Conservation (phyloP, 768 basidiomycete species). For the Lactifluus rugatus region DNA sequence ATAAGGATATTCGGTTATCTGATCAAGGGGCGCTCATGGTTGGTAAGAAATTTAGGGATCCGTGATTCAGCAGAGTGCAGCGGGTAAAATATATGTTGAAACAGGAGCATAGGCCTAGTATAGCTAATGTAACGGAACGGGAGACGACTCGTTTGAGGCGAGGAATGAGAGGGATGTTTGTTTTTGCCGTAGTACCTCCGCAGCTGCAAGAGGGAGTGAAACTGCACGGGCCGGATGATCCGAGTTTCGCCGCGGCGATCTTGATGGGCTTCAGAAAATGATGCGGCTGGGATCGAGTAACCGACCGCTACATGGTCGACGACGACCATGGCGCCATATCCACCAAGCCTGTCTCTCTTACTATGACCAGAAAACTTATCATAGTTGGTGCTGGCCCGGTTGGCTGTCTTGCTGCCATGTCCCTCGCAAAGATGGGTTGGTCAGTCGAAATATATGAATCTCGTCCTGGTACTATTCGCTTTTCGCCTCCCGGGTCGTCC, state of each 20-base stretch:
- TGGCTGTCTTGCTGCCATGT: constrained; percentile 81
- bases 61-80: background rate
- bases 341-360: background rate
- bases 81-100: background rate
- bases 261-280: background rate
- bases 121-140: background rate
- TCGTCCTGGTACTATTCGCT: constrained; percentile 52
- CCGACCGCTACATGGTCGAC: too few species aligned
- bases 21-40: background rate
- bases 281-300: background rate
- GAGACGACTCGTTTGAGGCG: too few species aligned
- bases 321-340: background rate
- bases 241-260: background rate
- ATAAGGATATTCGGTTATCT: background rate
- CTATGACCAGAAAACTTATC: constrained; percentile 35
- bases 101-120: background rate
- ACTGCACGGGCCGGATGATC: background rate
- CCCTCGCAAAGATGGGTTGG: constrained; percentile 84
- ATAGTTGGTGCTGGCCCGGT: constrained; percentile 90
- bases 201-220: background rate
- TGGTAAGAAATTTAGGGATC: background rate
- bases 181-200: background rate
- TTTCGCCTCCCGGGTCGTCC: background rate
- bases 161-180: background rate
- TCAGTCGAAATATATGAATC: constrained; percentile 69